Evolutionary conservation across 768 basidiomycete genomes (phyloP), one percentile per base, ranked within the genome.

Genomic region (Lactarius deliciosus): DNA sequence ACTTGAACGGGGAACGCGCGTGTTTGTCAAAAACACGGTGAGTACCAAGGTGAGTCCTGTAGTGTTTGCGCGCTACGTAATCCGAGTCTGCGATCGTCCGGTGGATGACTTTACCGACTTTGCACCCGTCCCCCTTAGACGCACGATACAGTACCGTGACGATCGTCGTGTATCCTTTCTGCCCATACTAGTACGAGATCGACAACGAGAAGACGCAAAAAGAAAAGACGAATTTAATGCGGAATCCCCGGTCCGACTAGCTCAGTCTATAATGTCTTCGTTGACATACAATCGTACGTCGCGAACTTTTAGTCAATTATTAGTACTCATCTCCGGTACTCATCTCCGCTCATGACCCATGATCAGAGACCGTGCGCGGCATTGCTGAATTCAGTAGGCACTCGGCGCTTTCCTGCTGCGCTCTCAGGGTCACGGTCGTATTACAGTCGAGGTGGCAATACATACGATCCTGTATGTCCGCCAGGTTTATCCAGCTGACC

Each of bases 391-490:
- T 91, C 78, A 86, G 90, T 91, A 70, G 71, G 86, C 59, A 63
- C 40, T 30, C 41, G 53, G 11, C 59, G 36, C n/a, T 30, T 8
- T 34, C 32, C 40, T 59, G 25, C 16, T 34, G 13, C 53, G 40
- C 13, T 43, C 57, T 43, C 38, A 58, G 36, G 10, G 11, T 36
- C 22, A 32, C 20, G 9, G 28, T 40, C 45, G 40, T 41, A 0
- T 38, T 38, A 13, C 63, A 98, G 96, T 98, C 71, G 96, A 98
- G 74, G 91, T 96, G 36, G 92, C 92, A 11, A 88, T 97, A 66
- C 96, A 98, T 74, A 89, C 89, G 4, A 93, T 98, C 68, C 83
- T 98, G 6, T 97, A 92, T 73, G 86, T 94, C 34, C 88, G 96
- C 22, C 89, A 91, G 70, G 82, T 98, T 59, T 98, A 98, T 72